Evolutionary conservation across 768 basidiomycete species (phyloP), one percentile per base, ranked within the genome.

Genomic region (Trametes villosa): DNA sequence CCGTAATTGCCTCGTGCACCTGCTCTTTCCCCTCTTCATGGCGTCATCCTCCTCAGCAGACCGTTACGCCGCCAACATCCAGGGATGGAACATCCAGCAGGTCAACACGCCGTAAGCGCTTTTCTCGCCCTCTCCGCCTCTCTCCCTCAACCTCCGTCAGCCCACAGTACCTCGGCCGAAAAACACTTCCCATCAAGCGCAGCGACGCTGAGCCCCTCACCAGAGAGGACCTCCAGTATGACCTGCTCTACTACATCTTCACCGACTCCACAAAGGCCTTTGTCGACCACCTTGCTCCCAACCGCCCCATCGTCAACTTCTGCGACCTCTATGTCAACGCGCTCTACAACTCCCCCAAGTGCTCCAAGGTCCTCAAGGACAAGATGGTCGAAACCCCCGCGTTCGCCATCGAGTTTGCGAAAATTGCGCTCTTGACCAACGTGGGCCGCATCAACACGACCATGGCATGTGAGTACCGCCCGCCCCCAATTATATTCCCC

Each of bases 391-490:
- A 93, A 56, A 88, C 84, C 0, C 89, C 90, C 15, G 84, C 84
- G 8, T 93, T 92, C 72, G 87, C 86, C 6, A 76, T 86, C 64
- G 91, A 92, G 73, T 83, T 93, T 53, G 89, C 88, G 52, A 93
- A 94, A 76, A 85, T 95, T 36, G 87, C 89, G 27, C 79, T 95
- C 33, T 78, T 95, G 53, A 92, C 92, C 52, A 96, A 96, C 70
- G 89, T 94, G 47, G 94, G 94, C 26, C 81, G 92, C 63, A 91
- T 96, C 75, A 96, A 95, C 70, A 96, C 94, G 38, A 95, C 94
- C 31, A 88, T 94, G 85, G 92, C 92, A 52, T 88, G 86, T 90
- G 75, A 78, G 86, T 73, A 62, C 56, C 61, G 5, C 29, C 20
- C 9, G 29, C 31, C 8, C 6, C 2, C 18, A 11, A 24, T 2